Evolutionary conservation across 345 rosid species (phyloP).

Genomic region (Eucalyptus marginata): DNA sequence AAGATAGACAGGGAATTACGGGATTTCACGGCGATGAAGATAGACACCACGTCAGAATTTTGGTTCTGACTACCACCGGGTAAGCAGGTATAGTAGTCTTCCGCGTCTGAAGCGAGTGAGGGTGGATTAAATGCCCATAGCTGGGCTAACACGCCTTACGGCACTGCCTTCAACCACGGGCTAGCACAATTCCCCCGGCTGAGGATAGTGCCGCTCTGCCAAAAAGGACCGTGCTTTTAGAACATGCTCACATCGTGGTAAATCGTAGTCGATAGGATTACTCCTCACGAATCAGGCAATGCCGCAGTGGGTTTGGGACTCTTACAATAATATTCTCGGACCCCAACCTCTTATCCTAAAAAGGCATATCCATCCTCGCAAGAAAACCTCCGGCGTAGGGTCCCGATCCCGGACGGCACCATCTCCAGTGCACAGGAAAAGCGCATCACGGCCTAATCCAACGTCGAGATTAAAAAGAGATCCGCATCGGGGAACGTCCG

Average conservation of each 20-base stretch:
- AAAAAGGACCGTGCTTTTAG: background rate
- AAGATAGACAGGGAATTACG: too few species aligned
- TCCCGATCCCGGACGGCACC: background rate
- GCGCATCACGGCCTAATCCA: background rate
- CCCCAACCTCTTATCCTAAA: background rate
- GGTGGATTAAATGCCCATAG: too few species aligned
- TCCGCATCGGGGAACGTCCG: background rate
- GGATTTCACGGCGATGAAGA: too few species aligned
- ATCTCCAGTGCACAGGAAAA: background rate
- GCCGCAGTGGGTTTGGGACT: background rate
- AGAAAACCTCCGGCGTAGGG: background rate
- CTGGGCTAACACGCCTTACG: too few species aligned
- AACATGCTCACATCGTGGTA: background rate
- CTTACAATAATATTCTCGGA: background rate
- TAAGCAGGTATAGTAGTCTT: too few species aligned
- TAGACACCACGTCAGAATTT: too few species aligned
- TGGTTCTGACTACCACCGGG: too few species aligned
- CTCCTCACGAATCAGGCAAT: background rate
- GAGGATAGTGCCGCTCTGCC: background rate
- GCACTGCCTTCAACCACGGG: too few species aligned
- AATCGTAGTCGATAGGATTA: background rate
- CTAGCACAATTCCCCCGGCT: too few species aligned
- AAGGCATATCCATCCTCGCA: background rate
- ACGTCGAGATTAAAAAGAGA: rapidly evolving
- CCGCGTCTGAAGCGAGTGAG: too few species aligned